Evolutionary conservation across 768 basidiomycete species (phyloP).

Genomic region (Coprinopsis strossmayeri): DNA sequence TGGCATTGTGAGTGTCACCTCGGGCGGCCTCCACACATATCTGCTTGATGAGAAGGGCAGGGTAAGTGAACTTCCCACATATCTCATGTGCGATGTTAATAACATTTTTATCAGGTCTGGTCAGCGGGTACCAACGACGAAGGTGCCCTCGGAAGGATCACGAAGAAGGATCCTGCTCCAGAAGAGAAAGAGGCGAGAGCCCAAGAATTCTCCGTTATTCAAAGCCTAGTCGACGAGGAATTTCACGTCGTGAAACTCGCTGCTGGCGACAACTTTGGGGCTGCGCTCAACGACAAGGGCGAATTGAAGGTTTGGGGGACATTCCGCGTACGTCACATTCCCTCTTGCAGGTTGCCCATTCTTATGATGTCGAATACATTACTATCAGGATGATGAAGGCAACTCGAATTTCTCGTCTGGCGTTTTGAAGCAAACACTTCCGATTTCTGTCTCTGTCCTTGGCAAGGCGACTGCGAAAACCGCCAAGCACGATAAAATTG

Average conservation of each 20-base stretch:
- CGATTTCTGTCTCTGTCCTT: background rate
- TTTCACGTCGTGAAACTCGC: background rate
- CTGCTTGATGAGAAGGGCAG: slow-evolving; percentile 5
- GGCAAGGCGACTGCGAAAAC: background rate
- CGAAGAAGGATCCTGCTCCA: background rate
- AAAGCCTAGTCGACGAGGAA: slow-evolving; percentile 5
- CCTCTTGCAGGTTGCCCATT: background rate
- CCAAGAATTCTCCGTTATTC: background rate
- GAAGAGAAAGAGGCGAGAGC: background rate
- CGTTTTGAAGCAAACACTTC: background rate
- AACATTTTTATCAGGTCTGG: slow-evolving; percentile 1
- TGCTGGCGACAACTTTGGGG: slow-evolving; percentile 4
- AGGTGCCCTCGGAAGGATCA: slow-evolving; percentile 1
- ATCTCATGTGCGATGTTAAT: no score
- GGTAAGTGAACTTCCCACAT: no score
- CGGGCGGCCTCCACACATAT: slow-evolving; percentile 4
- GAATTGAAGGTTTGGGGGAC: slow-evolving; percentile 7
- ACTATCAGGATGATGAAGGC: slow-evolving; percentile 1
- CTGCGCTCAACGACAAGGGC: slow-evolving; percentile 2
- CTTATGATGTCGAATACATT: background rate
- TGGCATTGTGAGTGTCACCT: slow-evolving; percentile 1
- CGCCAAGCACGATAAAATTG: background rate
- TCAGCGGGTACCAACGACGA: slow-evolving; percentile 7
- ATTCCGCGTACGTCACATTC: background rate
- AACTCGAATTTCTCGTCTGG: background rate